These are phyloP conservation scores for Fusarium burgessii DNA, from an alignment of 2,329 filamentous ascomycete species.

Conservation along the genomic window DNA sequence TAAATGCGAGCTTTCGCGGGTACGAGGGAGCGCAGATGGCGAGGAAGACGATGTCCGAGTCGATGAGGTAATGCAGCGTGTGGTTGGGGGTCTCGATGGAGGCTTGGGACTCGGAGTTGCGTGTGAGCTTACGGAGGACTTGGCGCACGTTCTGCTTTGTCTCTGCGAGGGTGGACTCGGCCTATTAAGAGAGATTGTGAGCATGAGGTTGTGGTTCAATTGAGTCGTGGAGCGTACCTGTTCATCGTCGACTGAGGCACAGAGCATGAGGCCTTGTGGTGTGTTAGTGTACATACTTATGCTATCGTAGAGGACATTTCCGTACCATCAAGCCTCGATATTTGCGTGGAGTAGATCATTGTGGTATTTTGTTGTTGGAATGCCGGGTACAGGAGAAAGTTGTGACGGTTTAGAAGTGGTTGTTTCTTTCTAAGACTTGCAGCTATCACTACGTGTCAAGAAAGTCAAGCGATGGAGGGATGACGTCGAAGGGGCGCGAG, in stretches of 20 bases:
- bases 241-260: slow-evolving; percentile 93
- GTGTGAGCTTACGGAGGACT: slow-evolving; percentile 87
- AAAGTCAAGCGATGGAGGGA: slow-evolving; percentile 29
- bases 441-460: slow-evolving; percentile 45
- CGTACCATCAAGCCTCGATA: slow-evolving; percentile 89
- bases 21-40: slow-evolving; percentile 94
- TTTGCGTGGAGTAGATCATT: slow-evolving; percentile 95
- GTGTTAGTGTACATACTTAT: slow-evolving; percentile 31
- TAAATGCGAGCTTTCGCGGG: slow-evolving; percentile 97
- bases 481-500: slow-evolving; percentile 34
- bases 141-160: slow-evolving; percentile 93
- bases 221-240: slow-evolving; percentile 64
- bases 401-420: slow-evolving; percentile 22
- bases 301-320: slow-evolving; percentile 14
- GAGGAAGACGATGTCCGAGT: slow-evolving; percentile 86
- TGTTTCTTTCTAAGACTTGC: slow-evolving; percentile 8
- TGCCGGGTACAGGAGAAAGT: slow-evolving; percentile 1
- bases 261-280: slow-evolving; percentile 85
- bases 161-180: slow-evolving; percentile 82
- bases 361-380: slow-evolving; percentile 4
- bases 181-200: slow-evolving; percentile 46
- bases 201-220: not conserved
- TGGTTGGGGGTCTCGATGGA: slow-evolving; percentile 87
- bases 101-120: slow-evolving; percentile 90
- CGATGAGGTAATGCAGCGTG: slow-evolving; percentile 91